Conservation (phyloP, 192 early-diverging fungal species). For the Backusella liffmaniae region DNA sequence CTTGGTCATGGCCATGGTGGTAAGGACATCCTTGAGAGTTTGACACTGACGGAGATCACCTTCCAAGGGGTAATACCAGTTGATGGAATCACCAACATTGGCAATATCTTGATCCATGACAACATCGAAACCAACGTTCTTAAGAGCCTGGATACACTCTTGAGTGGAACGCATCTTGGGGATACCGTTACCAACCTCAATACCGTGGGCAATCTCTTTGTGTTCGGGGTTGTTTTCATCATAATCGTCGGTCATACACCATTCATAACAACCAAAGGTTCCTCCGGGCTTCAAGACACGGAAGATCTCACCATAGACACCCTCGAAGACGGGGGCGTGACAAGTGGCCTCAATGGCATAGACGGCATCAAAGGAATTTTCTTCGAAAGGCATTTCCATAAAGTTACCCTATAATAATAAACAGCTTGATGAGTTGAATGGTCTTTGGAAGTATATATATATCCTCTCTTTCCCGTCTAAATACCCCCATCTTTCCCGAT, state of each 20-base stretch:
- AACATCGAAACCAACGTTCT: constrained; percentile 87
- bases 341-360: constrained; percentile 97
- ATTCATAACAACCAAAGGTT: constrained; percentile 92
- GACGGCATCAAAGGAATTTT: constrained; percentile 79
- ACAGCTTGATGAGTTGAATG: background rate
- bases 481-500: background rate
- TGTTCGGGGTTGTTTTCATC: constrained; percentile 76
- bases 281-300: constrained; percentile 92
- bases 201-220: constrained; percentile 70
- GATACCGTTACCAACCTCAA: constrained; percentile 91
- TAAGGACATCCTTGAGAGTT: constrained; percentile 49
- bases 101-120: constrained; percentile 67
- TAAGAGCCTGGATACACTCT: constrained; percentile 76
- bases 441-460: background rate
- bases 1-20: constrained; percentile 47
- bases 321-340: constrained; percentile 83
- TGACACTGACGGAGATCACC: constrained; percentile 53
- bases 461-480: background rate
- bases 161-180: constrained; percentile 77
- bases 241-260: constrained; percentile 90
- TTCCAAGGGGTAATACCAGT: constrained; percentile 86
- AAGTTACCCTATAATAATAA: constrained; percentile 73
- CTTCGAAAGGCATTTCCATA: constrained; percentile 84
- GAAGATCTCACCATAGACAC: constrained; percentile 88
- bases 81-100: constrained; percentile 61